A percentile compares a stretch with the other conserved stretches of the same genome.
These are phyloP conservation scores for Beauveria sp. DNA, from an alignment of 2,329 filamentous ascomycete species.

Conservation along the genomic window DNA sequence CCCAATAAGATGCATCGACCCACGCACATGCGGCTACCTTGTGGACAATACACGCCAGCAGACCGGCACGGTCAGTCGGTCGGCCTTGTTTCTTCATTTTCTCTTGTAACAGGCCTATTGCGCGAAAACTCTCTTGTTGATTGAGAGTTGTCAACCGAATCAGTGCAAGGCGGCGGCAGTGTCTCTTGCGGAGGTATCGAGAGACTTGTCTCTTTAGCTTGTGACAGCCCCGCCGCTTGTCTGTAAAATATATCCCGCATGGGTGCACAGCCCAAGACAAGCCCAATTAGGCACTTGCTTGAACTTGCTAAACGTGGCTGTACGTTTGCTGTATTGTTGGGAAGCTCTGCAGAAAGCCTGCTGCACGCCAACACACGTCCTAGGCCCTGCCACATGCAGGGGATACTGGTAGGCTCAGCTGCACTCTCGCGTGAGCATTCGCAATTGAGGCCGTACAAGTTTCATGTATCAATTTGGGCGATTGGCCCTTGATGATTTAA, in stretches of 20 bases:
- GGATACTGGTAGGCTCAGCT: background rate
- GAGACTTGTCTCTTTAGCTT: background rate
- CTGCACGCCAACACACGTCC: background rate
- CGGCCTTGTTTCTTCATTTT: background rate
- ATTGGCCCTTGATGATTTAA: background rate
- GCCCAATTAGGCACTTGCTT: background rate
- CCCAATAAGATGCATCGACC: slow-evolving; percentile 12
- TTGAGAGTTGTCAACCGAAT: background rate
- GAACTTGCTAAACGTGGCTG: background rate
- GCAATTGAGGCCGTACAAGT: background rate
- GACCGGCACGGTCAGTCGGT: background rate
- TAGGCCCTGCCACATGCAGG: background rate
- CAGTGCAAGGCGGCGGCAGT: background rate
- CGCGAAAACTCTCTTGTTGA: background rate
- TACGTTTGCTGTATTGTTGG: background rate
- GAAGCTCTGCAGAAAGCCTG: slow-evolving; percentile 2
- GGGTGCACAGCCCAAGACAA: background rate
- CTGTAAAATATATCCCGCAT: slow-evolving; percentile 6
- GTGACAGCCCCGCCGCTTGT: slow-evolving; percentile 5
- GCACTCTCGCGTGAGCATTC: slow-evolving; percentile 2
- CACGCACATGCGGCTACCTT: slow-evolving; percentile 11
- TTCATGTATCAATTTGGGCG: background rate
- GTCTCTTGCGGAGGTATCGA: background rate
- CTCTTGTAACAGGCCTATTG: background rate
- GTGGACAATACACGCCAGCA: slow-evolving; percentile 3